Conservation (phyloP, 2,329 filamentous ascomycete genomes). For the Aspergillus tanneri region DNA sequence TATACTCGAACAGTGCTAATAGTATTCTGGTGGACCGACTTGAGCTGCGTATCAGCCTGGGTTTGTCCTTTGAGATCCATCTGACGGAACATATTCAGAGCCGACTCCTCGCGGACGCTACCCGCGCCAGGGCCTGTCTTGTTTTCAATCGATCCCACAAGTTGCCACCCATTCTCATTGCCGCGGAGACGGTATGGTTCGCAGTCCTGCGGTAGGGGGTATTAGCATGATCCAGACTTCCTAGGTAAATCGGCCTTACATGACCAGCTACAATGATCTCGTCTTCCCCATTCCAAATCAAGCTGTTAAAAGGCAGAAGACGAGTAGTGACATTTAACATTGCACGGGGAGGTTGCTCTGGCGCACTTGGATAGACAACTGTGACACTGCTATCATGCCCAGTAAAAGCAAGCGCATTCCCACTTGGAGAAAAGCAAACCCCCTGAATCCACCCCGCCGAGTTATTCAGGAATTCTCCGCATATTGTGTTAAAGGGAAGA, state of each 20-base stretch:
- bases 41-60: conserved; percentile 89
- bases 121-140: conserved; percentile 62
- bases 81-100: conserved; percentile 96
- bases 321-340: conserved; percentile 88
- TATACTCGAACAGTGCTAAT: conserved; percentile 81
- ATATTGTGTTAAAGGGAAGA: conserved; percentile 96
- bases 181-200: conserved; percentile 90
- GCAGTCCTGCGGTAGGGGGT: conserved; percentile 51
- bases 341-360: conserved; percentile 87
- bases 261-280: conserved; percentile 96
- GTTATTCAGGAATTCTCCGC: conserved; percentile 93
- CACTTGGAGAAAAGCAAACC: conserved; percentile 87
- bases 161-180: conserved; percentile 74
- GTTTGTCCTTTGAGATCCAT: conserved; percentile 97
- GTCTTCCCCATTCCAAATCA: conserved; percentile 87
- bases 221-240: conserved; percentile 6
- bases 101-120: conserved; percentile 77
- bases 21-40: conserved; percentile 95
- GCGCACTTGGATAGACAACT: conserved; percentile 87
- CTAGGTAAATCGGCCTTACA: conserved; percentile 43
- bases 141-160: conserved; percentile 75
- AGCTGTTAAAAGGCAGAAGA: conserved; percentile 84
- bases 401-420: conserved; percentile 88
- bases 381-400: conserved; percentile 96
- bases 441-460: conserved; percentile 96